Evolutionary conservation across 345 rosid species (phyloP).

Genomic region (Acer campestre): DNA sequence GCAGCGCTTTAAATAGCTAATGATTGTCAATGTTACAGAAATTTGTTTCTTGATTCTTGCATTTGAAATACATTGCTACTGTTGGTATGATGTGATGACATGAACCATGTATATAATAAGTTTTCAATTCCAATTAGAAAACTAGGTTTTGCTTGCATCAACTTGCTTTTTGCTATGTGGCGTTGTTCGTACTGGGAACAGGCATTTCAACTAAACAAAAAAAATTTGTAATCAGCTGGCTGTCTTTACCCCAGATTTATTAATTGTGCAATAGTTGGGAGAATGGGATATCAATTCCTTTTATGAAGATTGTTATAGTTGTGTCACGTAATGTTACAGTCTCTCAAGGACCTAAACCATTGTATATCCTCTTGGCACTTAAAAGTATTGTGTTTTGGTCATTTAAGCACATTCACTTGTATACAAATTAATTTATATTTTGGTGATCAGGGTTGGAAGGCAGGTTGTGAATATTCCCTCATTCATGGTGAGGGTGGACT

Average conservation of each 20-base stretch:
- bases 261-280: neutral
- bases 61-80: neutral
- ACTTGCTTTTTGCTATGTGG: neutral
- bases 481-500: conserved; percentile 43
- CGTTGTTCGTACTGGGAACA: too few relatives aligned
- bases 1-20: neutral
- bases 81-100: neutral
- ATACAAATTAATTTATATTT: neutral
- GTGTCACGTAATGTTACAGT: neutral
- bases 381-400: neutral
- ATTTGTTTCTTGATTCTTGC: neutral
- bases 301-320: neutral
- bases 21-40: neutral
- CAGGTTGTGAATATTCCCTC: conserved; percentile 44
- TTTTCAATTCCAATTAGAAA: neutral
- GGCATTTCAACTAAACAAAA: neutral
- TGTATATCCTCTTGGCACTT: neutral
- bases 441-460: conserved; percentile 37
- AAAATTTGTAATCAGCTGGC: neutral
- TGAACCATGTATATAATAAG: neutral
- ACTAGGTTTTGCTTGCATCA: neutral
- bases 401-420: neutral
- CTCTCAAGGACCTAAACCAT: too few relatives aligned
- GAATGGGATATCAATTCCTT: neutral
- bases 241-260: neutral